Evolutionary conservation across 73 alveolate species (phyloP), one percentile per base, ranked within the genome.

Genomic region (Paramecium tetraurelia): DNA sequence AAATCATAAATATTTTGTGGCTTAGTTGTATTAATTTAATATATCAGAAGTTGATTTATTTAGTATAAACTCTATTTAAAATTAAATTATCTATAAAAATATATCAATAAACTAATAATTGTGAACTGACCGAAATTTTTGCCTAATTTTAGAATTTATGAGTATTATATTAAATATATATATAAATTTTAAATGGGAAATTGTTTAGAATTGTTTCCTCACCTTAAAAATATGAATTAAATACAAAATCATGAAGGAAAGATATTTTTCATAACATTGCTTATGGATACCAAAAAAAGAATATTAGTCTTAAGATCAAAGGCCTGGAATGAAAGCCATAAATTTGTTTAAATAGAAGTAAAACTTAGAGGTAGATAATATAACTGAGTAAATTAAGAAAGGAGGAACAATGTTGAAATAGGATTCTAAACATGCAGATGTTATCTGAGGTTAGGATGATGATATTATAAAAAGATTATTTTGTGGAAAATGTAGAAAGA

Each of bases 241-340:
- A n/a, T n/a, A n/a, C n/a, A n/a, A n/a, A n/a, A n/a, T n/a, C n/a
- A n/a, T n/a, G n/a, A n/a, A n/a, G n/a, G n/a, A n/a, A n/a, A n/a
- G n/a, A n/a, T n/a, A n/a, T n/a, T n/a, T n/a, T n/a, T n/a, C n/a
- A n/a, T n/a, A n/a, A n/a, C n/a, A n/a, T n/a, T n/a, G n/a, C n/a
- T n/a, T 89, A 27, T 71, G 92, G 46, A 89, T 71, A 83, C 92
- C 94, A n/a, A 80, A 80, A 80, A 31, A 44, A 58, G 77, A 85
- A 85, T 18, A 8, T 14, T 72, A 38, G 12, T 21, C 53, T 71
- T 50, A 89, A 33, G 59, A 89, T 59, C 10, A 59, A 29, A 24
- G 85, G 22, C 90, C 84, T 41, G 53, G 76, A 29, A 48, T 27
- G 27, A 50, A 89, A 22, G 38, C 92, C 21, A 10, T 69, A 33